These are phyloP conservation scores for Bretschneidera sinensis DNA, from an alignment of 345 rosid genomes.

Conservation along the genomic window DNA sequence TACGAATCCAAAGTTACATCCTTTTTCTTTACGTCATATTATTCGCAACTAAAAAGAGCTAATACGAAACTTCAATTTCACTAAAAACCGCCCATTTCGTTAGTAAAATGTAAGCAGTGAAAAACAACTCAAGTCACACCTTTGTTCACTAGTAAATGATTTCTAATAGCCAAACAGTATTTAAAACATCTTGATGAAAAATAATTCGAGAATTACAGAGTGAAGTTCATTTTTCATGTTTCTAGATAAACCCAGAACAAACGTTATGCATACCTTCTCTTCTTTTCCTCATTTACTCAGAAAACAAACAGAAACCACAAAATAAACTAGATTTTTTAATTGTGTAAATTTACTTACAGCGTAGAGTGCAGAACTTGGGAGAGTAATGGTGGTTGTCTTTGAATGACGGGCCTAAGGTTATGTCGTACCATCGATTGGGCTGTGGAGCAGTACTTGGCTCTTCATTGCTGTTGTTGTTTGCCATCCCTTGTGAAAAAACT, in stretches of 20 bases:
- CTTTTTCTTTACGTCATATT: too few species aligned
- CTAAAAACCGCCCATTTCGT: background rate
- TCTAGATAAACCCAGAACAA: constrained; percentile 5
- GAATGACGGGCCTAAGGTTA: constrained; percentile 63
- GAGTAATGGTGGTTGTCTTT: constrained; percentile 32
- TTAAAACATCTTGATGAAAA: too few species aligned
- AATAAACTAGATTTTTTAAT: background rate
- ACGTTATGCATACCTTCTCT: background rate
- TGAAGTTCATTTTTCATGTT: background rate
- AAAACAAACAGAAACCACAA: constrained; percentile 10
- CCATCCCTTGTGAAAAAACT: background rate
- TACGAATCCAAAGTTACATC: too few species aligned
- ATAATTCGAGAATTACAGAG: too few species aligned
- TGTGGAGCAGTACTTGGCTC: constrained; percentile 60
- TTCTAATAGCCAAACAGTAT: too few species aligned
- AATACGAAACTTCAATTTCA: too few species aligned
- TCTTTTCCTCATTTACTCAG: background rate
- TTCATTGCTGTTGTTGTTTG: constrained; percentile 30
- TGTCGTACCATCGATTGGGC: constrained; percentile 65
- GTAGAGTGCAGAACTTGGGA: constrained; percentile 65
- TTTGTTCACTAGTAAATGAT: background rate
- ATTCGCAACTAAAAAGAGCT: too few species aligned
- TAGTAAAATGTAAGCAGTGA: background rate
- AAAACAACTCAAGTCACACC: background rate
- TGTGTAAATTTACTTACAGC: constrained; percentile 36